phyloP scores from a whole-genome alignment of 2,329 filamentous ascomycete genomes.

The Tolypocladium cylindrosporum region DNA sequence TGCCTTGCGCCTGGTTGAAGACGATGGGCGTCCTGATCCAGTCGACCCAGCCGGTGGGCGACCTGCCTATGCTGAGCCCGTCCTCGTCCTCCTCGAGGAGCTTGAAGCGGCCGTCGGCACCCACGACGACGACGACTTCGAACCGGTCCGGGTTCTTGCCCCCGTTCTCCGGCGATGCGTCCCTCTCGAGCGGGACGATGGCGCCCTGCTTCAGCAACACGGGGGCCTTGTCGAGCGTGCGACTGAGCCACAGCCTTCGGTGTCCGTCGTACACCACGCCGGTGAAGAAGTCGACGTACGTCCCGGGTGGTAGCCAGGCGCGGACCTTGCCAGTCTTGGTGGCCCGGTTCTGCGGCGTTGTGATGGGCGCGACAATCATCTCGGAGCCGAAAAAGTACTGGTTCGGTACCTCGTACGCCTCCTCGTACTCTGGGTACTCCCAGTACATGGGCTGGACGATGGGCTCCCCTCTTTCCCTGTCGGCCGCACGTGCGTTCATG shows the following conservation, averaged over 20 bases:
- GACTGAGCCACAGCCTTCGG: conserved; percentile 39
- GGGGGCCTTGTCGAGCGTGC: conserved; percentile 37
- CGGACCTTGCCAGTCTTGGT: conserved; percentile 37
- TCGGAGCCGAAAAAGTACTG: conserved; percentile 50
- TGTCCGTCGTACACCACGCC: conserved; percentile 47
- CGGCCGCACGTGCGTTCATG: conserved; percentile 37
- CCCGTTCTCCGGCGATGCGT: conserved; percentile 32
- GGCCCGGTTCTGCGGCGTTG: conserved; percentile 33
- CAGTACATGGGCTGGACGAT: conserved; percentile 55
- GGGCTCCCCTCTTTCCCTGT: conserved; percentile 34
- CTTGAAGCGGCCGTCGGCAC: conserved; percentile 33
- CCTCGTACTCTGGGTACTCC: conserved; percentile 39
- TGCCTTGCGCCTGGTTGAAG: conserved; percentile 4
- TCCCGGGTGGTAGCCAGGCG: conserved; percentile 46
- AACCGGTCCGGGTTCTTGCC: conserved; percentile 33
- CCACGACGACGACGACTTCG: conserved; percentile 38
- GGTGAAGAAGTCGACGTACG: conserved; percentile 48
- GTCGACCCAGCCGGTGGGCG: background rate
- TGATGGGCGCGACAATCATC: conserved; percentile 47
- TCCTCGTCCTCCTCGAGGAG: conserved; percentile 6
- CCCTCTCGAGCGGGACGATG: conserved; percentile 45
- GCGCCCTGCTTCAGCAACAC: conserved; percentile 46
- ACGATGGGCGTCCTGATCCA: conserved; percentile 6
- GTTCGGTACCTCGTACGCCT: conserved; percentile 46
- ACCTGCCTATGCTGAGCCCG: background rate